Conservation (phyloP, 257 asterid genomes). For the Galeopsis tetrahit region DNA sequence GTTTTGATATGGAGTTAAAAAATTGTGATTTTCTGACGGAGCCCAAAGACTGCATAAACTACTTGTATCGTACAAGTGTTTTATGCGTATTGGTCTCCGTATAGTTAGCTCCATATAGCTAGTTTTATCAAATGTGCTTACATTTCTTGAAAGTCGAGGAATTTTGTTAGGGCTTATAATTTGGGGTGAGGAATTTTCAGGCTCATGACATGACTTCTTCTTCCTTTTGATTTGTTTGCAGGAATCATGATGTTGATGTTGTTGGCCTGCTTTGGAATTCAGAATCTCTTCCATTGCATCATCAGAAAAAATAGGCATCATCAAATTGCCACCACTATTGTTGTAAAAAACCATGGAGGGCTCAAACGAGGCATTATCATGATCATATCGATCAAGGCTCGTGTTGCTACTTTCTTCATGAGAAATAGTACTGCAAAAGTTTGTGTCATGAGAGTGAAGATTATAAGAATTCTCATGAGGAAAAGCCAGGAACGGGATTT, state of each 20-base stretch:
- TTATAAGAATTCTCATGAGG: conserved; percentile 10
- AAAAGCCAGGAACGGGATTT: conserved; percentile 22
- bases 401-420: conserved; percentile 60
- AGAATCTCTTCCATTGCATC: conserved; percentile 38
- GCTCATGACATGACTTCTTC: conserved; percentile 19
- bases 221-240: conserved; percentile 54
- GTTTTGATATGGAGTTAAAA: too few species aligned
- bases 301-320: conserved; percentile 32
- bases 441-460: conserved; percentile 23
- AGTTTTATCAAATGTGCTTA: conserved; percentile 27
- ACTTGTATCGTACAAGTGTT: too few species aligned
- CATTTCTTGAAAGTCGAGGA: conserved; percentile 54
- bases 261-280: conserved; percentile 36
- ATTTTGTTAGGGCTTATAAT: conserved; percentile 52
- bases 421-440: conserved; percentile 42
- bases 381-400: not conserved
- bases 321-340: conserved; percentile 5
- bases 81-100: too few species aligned
- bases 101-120: too few species aligned
- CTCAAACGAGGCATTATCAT: conserved; percentile 26
- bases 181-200: not conserved
- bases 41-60: too few species aligned
- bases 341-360: conserved; percentile 37
- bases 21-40: too few species aligned
- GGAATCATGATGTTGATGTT: conserved; percentile 14